Conservation (phyloP, 345 rosid species). For the Eucalyptus guilfoylei region DNA sequence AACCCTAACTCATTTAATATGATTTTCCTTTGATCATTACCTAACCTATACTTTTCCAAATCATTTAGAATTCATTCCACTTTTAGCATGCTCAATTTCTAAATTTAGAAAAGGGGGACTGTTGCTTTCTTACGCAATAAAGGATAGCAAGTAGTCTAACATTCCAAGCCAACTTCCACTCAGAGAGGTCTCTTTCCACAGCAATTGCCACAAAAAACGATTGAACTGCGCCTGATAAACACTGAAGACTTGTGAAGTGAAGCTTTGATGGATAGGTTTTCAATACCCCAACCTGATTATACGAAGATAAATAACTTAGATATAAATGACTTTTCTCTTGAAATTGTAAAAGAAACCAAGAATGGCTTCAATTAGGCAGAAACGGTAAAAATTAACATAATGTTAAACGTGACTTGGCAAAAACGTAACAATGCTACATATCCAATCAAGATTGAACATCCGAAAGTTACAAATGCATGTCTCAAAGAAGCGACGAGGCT, state of each 20-base stretch:
- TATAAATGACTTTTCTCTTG: not conserved
- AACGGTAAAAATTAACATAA: not conserved
- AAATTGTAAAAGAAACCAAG: not conserved
- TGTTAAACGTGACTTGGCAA: not conserved
- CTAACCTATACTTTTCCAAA: not conserved
- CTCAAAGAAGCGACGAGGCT: not conserved
- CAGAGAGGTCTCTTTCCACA: conserved; percentile 44
- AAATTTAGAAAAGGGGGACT: not conserved
- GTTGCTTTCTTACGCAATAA: conserved; percentile 45
- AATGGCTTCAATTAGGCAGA: not conserved
- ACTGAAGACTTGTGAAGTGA: conserved; percentile 56
- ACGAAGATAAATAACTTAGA: not conserved
- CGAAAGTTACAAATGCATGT: not conserved
- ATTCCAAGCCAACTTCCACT: conserved; percentile 78
- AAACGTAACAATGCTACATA: not conserved
- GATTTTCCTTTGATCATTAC: not conserved
- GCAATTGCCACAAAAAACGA: conserved; percentile 62
- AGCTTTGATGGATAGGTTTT: conserved; percentile 74
- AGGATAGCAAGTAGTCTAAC: conserved; percentile 47
- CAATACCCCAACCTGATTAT: conserved; percentile 33
- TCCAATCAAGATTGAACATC: not conserved
- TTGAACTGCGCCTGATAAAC: conserved; percentile 55
- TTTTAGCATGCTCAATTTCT: not conserved
- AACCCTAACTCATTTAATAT: not conserved
- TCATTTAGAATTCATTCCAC: not conserved